A percentile compares a stretch with the other conserved stretches of the same genome.
Conservation (phyloP, 1,284 basidiomycete genomes). For the Gymnopus androsaceus region DNA sequence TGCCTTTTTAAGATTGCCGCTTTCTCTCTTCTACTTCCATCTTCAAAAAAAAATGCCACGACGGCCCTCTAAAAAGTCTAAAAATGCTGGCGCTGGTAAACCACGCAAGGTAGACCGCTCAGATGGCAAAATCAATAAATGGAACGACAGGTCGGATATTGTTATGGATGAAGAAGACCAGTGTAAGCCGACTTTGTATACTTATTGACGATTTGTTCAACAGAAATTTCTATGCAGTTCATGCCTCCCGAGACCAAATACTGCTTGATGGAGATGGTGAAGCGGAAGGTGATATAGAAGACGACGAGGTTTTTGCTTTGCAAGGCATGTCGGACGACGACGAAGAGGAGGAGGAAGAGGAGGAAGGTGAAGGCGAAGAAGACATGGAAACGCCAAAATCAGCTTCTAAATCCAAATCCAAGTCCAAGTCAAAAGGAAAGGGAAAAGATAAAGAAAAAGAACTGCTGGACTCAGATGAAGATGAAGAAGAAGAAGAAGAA, state of each 20-base stretch:
- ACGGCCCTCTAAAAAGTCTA: conserved; percentile 30
- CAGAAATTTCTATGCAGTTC: conserved; percentile 46
- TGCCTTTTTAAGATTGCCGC: not conserved
- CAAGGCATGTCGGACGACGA: conserved; percentile 51
- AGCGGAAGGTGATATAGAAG: conserved; percentile 43
- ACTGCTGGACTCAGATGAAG: conserved; percentile 43
- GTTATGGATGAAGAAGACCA: conserved; percentile 76
- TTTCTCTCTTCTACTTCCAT: not conserved
- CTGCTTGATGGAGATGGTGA: conserved; percentile 63
- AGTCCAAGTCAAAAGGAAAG: conserved; percentile 21
- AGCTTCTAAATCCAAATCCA: conserved; percentile 25
- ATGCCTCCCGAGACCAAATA: conserved; percentile 75
- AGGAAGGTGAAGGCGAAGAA: conserved; percentile 42
- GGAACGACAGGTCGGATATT: conserved; percentile 67
- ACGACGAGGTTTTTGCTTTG: conserved; percentile 77
- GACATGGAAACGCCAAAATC: conserved; percentile 46
- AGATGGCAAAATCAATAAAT: conserved; percentile 57
- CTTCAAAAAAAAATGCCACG: conserved; percentile 24
- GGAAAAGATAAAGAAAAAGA: conserved; percentile 38
- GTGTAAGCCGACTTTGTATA: conserved; percentile 48
- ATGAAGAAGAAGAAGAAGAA: conserved; percentile 56
- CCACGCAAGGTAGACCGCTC: conserved; percentile 51
- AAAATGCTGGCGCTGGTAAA: conserved; percentile 28
- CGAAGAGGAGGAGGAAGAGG: conserved; percentile 52
- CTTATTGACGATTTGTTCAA: not conserved